These are phyloP conservation scores for Erodium maritimum DNA, from an alignment of 345 rosid species.

Conservation along the genomic window DNA sequence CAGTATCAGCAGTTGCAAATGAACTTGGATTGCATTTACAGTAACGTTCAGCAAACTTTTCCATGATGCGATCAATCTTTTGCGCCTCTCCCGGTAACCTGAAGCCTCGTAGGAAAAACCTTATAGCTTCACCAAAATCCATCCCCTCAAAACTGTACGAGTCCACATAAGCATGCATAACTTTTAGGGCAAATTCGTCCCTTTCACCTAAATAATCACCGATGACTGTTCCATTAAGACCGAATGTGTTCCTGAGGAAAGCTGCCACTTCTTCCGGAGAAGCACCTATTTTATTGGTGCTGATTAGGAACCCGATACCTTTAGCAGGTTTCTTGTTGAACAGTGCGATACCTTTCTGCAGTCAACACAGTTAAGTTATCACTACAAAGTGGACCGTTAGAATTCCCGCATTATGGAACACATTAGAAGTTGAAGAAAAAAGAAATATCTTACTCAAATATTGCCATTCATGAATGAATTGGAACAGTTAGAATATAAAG, in stretches of 20 bases:
- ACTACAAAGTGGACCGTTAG: constrained; percentile 10
- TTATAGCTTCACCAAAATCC: constrained; percentile 81
- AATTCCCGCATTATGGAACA: not conserved
- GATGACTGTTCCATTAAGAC: constrained; percentile 69
- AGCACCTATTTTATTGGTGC: constrained; percentile 54
- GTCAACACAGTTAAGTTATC: constrained; percentile 21
- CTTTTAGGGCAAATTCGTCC: constrained; percentile 77
- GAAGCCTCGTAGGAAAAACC: constrained; percentile 85
- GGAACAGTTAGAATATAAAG: too few species aligned
- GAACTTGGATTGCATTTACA: constrained; percentile 87
- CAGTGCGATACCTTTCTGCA: constrained; percentile 84
- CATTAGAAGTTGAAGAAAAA: not conserved
- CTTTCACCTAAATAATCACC: constrained; percentile 98
- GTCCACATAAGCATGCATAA: constrained; percentile 96
- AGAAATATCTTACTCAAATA: too few species aligned
- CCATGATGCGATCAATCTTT: constrained; percentile 96
- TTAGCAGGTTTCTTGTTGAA: constrained; percentile 85
- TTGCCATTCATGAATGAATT: too few species aligned
- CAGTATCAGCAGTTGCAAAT: constrained; percentile 91
- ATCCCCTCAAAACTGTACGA: constrained; percentile 72
- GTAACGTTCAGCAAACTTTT: constrained; percentile 93
- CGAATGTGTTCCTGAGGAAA: constrained; percentile 57
- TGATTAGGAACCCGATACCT: constrained; percentile 77
- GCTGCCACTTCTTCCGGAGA: constrained; percentile 75
- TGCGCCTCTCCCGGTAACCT: constrained; percentile 96